phyloP scores from a whole-genome alignment of 768 basidiomycete species.

The Phaeolepiota aurea region DNA sequence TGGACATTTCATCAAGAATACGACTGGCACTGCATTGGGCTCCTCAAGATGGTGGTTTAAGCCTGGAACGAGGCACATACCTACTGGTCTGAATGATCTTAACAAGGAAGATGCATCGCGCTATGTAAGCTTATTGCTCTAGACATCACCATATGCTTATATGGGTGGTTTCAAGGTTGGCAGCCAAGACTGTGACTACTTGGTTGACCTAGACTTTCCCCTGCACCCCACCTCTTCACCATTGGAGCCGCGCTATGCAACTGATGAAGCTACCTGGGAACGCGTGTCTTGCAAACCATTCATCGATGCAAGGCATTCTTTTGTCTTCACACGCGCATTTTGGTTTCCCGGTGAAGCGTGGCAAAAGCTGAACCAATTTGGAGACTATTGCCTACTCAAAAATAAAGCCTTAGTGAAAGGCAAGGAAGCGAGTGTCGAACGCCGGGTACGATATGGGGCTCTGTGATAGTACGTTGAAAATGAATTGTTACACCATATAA shows the following conservation, averaged over 20 bases:
- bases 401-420: constrained; percentile 35
- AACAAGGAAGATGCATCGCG: constrained; percentile 73
- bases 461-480: background rate
- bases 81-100: constrained; percentile 74
- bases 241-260: constrained; percentile 76
- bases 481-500: background rate
- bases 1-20: constrained; percentile 57
- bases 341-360: constrained; percentile 73
- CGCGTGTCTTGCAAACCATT: constrained; percentile 75
- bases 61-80: constrained; percentile 52
- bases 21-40: constrained; percentile 12
- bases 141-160: too few species aligned
- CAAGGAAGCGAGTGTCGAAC: constrained; percentile 23
- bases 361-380: constrained; percentile 66
- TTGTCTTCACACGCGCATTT: constrained; percentile 63
- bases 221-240: constrained; percentile 42
- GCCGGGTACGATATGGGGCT: constrained; percentile 3
- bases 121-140: constrained; percentile 63
- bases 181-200: constrained; percentile 72
- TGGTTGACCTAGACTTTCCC: constrained; percentile 88
- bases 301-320: constrained; percentile 73
- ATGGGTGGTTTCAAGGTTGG: too few species aligned
- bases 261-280: constrained; percentile 66
- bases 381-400: constrained; percentile 85
- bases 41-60: constrained; percentile 40